A percentile compares a stretch with the other conserved stretches of the same genome.
These are phyloP conservation scores for Mycena pura DNA, from an alignment of 768 basidiomycete genomes.

Conservation along the genomic window DNA sequence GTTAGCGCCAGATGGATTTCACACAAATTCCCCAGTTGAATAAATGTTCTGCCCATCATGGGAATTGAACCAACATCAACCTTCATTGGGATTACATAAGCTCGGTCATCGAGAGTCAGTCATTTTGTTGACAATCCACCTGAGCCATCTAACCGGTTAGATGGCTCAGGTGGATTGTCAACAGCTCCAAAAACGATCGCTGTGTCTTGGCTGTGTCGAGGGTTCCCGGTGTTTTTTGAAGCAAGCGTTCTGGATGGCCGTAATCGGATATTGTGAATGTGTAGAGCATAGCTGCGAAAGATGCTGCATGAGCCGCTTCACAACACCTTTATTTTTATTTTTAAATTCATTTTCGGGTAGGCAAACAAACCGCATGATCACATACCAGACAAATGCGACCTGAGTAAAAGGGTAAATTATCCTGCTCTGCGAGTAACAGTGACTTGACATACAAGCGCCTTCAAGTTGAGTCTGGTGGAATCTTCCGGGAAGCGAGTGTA, in stretches of 20 bases:
- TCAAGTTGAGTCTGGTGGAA: conserved; percentile 4
- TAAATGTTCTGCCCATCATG: too few species aligned
- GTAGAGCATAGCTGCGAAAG: not conserved
- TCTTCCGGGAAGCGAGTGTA: conserved; percentile 4
- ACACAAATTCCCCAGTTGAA: too few species aligned
- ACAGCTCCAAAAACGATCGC: not conserved
- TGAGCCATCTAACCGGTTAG: too few species aligned
- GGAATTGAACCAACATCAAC: too few species aligned
- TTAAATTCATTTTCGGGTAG: too few species aligned
- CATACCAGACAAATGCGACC: conserved; percentile 11
- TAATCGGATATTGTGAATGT: not conserved
- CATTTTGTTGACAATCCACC: too few species aligned
- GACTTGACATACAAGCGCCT: conserved; percentile 3
- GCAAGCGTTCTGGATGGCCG: not conserved
- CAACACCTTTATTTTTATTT: conserved; percentile 13
- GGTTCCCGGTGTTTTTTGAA: not conserved
- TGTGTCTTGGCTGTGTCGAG: not conserved
- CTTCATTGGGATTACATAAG: too few species aligned
- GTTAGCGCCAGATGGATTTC: too few species aligned
- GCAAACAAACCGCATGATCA: not conserved
- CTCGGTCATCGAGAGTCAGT: too few species aligned
- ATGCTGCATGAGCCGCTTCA: conserved; percentile 1
- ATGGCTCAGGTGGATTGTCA: too few species aligned
- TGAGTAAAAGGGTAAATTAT: not conserved
- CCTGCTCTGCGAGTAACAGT: not conserved